Evolutionary conservation across 139 green algal genomes (phyloP).

Genomic region (Chlamydomonas asymmetrica): DNA sequence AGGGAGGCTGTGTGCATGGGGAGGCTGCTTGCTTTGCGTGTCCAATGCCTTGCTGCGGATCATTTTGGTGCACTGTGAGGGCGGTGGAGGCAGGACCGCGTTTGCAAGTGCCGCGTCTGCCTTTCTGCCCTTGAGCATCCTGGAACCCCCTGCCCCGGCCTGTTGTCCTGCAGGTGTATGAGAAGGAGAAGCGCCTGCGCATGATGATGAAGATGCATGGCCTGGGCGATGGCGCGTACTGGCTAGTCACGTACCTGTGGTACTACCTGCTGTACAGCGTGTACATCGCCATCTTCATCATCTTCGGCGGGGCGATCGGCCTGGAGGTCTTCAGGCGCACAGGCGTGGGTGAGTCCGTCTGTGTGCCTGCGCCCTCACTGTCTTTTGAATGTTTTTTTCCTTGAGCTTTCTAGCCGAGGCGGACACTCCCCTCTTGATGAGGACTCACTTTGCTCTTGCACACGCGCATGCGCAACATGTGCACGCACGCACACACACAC

Average conservation of each 20-base stretch:
- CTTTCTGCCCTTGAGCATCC: slow-evolving; percentile 83
- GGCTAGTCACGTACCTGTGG: slow-evolving; percentile 78
- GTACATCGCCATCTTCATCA: slow-evolving; percentile 85
- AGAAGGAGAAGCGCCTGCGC: slow-evolving; percentile 83
- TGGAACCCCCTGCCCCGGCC: slow-evolving; percentile 81
- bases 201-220: slow-evolving; percentile 99
- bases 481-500: neutral
- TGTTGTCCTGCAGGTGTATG: slow-evolving; percentile 53
- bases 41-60: no score
- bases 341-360: slow-evolving; percentile 14
- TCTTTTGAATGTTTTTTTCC: no score
- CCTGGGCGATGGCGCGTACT: slow-evolving; percentile 70
- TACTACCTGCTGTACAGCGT: slow-evolving; percentile 73
- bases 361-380: no score
- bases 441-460: neutral
- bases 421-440: neutral
- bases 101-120: slow-evolving; percentile 79
- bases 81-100: no score
- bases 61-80: no score
- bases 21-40: no score
- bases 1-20: no score
- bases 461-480: neutral
- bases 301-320: slow-evolving; percentile 64
- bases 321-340: slow-evolving; percentile 85
- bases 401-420: neutral